Evolutionary conservation across 169 alveolate genomes (phyloP).

Genomic region (Plasmodium vivax): DNA sequence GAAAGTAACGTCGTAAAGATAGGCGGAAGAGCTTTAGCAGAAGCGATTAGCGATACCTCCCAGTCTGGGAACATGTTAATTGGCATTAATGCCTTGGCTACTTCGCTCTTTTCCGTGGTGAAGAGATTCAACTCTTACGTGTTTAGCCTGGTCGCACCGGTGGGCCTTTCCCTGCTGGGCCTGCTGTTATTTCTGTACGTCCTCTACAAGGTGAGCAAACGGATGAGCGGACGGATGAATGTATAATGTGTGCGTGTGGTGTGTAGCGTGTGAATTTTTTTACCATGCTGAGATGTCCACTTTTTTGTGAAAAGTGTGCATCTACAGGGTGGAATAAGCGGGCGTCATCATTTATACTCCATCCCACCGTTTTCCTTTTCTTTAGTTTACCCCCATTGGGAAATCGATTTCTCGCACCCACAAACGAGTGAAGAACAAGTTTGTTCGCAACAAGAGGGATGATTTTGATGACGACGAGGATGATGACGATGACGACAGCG

Average conservation of each 20-base stretch:
- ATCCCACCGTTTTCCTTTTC: background rate
- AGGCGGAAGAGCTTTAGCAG: conserved; percentile 22
- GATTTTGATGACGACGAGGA: background rate
- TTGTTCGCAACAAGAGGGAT: background rate
- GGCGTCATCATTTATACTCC: background rate
- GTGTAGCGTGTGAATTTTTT: background rate
- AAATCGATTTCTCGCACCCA: background rate
- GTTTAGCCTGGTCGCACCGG: background rate
- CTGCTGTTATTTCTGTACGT: background rate
- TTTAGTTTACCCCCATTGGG: background rate
- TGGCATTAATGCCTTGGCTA: conserved; percentile 15
- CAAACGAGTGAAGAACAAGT: background rate
- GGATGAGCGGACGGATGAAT: background rate
- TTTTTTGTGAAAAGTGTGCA: background rate
- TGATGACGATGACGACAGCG: background rate
- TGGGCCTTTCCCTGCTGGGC: background rate
- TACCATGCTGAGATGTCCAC: background rate
- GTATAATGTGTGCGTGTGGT: background rate
- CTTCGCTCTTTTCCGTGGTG: background rate
- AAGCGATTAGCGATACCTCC: background rate
- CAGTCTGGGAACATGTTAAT: background rate
- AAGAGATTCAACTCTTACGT: conserved; percentile 2
- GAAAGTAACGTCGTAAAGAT: background rate
- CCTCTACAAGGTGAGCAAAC: background rate
- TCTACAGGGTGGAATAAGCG: background rate